Base-by-base conservation (phyloP, 305 asterid species). In the Euphrasia arctica region DNA sequence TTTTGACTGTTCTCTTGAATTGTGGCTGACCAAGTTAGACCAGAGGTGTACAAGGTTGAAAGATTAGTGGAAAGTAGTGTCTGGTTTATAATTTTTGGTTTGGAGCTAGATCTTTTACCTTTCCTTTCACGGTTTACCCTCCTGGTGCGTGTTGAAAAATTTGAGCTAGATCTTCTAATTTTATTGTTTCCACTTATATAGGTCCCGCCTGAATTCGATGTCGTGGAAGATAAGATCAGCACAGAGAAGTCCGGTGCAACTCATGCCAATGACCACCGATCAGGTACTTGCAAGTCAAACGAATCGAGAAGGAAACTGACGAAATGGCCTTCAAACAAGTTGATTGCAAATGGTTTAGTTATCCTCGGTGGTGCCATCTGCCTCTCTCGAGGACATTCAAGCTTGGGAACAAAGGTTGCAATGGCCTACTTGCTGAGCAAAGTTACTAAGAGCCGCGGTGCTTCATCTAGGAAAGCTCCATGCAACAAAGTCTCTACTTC, bases 371-470 rank as follows among this genome's bases (percentile, higher is more conserved):
- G 98, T 39, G 95, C 79, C 32, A 66, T 89, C 69, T 88, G 85
- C 83, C 76, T 91, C 62, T 83, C 89, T 32, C 83, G 89, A 61
- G 92, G 92, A 18, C 85, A 75, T 75, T 79, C 95, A 56, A 81
- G 84, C 78, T 76, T 91, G 75, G 90, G 92, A 63, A 84, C 91
- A 42, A 86, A 89, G 79, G 89, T 87, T 63, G 95, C 92, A 57
- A 80, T 86, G 90, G 92, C 91, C 9, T 91, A 83, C 75, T 66
- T 91, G 70, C 70, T 85, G 74, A 79, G 82, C 82, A 91, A 83
- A 77, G 77, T 91, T 54, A 81, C 85, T 1, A 80, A 81, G 64
- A 81, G 75, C 54, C 58, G 65, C 1, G n/a, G 58, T 58, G 56
- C 74, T 64, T 73, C 73, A 45, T 51, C 76, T 32, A 68, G 67